Base-by-base conservation (phyloP, 805 yeast species). In the Clavispora carvajalis region DNA sequence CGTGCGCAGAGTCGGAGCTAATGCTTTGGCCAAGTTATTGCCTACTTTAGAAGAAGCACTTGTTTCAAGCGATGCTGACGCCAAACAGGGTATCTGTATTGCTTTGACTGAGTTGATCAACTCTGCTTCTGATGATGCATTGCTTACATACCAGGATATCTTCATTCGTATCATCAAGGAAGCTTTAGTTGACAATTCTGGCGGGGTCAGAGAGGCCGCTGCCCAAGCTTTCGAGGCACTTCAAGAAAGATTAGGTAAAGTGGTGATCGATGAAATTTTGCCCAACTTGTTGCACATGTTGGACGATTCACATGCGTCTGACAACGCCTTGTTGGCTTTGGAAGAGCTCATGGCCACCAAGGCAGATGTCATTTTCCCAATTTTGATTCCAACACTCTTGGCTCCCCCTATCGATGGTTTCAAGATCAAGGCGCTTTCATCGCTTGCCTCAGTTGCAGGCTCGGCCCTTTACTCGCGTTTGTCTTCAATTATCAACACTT, bases 31-130 rank as follows among this genome's bases (percentile, higher is more conserved):
- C 2, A 88, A 85, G 58, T 67, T 93, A 46, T 69, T 93, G 45
- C 99, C 99, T 33, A 84, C 95, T 4, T 69, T 91, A 52, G 84
- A 86, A 50, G 76, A 74, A 29, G 75, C 87, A 1, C 65, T 85
- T 47, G 55, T 69, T 12, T 67, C 72, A n/a, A 57, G 76, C 22
- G 93, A 85, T 53, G 68, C 85, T n/a, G 93, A 83, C 58, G 83
- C 95, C 26, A 86, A 85, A 58, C 95, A 90, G 68, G 99, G 99
- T 71, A 87, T 93, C 38, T 93, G 99, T 71, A 80, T 91, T 59
- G 99, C 99, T 7, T 70, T 89, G 36, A 77, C 80, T 33, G 98
- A 90, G 59, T 78, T 93, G 46, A 80, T 90, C 47, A 81, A 79
- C 48, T 85, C 96, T 0, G 77, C 95, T 4, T 69, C 78, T 8